Percentiles rank a stretch among this genome's conserved stretches.
phyloP scores from a whole-genome alignment of 148 eudicot genomes.

The Fagopyrum homotropicum region DNA sequence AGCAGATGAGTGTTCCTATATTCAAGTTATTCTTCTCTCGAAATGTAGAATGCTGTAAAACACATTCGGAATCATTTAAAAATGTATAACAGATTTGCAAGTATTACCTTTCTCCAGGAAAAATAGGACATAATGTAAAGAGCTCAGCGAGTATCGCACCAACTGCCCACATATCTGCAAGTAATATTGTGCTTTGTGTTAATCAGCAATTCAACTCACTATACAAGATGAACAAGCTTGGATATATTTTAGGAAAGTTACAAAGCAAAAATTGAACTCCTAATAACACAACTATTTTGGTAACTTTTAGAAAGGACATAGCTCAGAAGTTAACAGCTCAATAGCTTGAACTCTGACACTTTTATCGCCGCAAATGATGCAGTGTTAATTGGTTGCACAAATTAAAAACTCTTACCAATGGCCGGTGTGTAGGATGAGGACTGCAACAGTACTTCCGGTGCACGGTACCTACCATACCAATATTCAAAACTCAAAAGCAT shows the following conservation, averaged over 20 bases:
- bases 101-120: conserved; percentile 88
- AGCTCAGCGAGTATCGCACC: conserved; percentile 96
- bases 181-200: conserved; percentile 4
- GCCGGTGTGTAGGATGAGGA: conserved; percentile 77
- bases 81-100: not conserved
- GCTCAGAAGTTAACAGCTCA: not conserved
- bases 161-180: conserved; percentile 97
- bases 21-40: no score
- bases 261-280: not conserved
- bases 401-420: conserved; percentile 43
- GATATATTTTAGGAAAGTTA: not conserved
- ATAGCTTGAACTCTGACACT: not conserved
- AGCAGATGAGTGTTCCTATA: not conserved
- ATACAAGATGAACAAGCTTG: not conserved
- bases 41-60: no score
- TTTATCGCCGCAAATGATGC: not conserved
- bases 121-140: conserved; percentile 65
- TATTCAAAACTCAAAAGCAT: not conserved
- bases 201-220: conserved; percentile 15
- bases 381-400: not conserved
- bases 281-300: not conserved
- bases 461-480: conserved; percentile 72
- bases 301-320: not conserved
- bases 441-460: conserved; percentile 90
- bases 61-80: not conserved